Evolutionary conservation across 1,284 basidiomycete species (phyloP), one percentile per base, ranked within the genome.

Genomic region (Malassezia cuniculi): DNA sequence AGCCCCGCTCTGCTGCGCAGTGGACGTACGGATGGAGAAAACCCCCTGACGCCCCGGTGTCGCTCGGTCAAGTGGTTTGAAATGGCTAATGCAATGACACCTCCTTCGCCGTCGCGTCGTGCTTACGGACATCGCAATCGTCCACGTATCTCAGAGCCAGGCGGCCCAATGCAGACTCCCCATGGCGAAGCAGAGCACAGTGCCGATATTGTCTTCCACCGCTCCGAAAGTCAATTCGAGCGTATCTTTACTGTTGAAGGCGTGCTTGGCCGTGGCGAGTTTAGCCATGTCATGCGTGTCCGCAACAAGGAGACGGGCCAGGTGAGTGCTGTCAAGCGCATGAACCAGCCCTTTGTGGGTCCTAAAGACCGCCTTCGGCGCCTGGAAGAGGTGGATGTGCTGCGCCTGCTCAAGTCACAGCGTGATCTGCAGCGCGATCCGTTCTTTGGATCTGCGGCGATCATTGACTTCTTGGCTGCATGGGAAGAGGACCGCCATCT

Each of bases 401-500:
- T 97, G 25, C 78, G 82, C 49, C 80, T 85, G 57, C 75, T 97
- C 16, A 45, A 48, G 34, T 41, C 48, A 11, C 54, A 54, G 32
- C 42, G 52, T 26, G 48, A 51, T 46, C 17, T 17, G 6, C 36
- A 33, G 36, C 19, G 12, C 6, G 31, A 4, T 20, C 32, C 32
- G 24, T 52, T 38, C 80, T 82, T 69, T 76, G 77, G 1, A 85
- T 90, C 67, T 3, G 37, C 39, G n/a, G 37, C 24, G 8, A 79
- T 95, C 14, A 76, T 97, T 32, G 76, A 75, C n/a, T 89, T 93
- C 55, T 74, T 85, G 43, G 85, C 93, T 70, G 87, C 85, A 42
- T 97, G 93, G 93, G 90, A 99, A 69, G 84, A 97, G 70, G 77
- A 83, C 47, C 80, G 86, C 37, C 76, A 78, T 43, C 72, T 97